Percentiles rank a stretch among this genome's conserved stretches.
Conservation (phyloP, 495 filamentous ascomycete genomes). For the Bacidia gigantensis region DNA sequence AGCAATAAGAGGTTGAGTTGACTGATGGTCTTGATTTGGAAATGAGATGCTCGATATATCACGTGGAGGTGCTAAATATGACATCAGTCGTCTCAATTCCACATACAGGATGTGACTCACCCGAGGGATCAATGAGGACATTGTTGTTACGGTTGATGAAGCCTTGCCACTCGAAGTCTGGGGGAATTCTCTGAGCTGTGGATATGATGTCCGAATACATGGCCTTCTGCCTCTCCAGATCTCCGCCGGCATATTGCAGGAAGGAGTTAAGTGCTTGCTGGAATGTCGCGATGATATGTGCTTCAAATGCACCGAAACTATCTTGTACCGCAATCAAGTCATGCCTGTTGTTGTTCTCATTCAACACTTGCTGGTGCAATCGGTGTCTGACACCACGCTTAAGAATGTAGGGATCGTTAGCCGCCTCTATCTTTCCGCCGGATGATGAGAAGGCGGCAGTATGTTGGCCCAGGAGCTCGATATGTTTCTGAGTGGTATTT, state of each 20-base stretch:
- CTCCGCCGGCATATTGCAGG: constrained; percentile 57
- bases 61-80: constrained; percentile 42
- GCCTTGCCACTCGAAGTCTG: constrained; percentile 85
- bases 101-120: not conserved
- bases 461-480: constrained; percentile 80
- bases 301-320: constrained; percentile 78
- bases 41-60: constrained; percentile 59
- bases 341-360: constrained; percentile 88
- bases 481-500: constrained; percentile 78
- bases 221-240: constrained; percentile 63
- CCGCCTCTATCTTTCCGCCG: constrained; percentile 48
- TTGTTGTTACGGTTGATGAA: constrained; percentile 57
- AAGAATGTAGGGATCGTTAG: constrained; percentile 79
- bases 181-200: constrained; percentile 62
- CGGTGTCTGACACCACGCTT: constrained; percentile 68
- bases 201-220: constrained; percentile 75
- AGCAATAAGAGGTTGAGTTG: constrained; percentile 73
- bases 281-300: constrained; percentile 68
- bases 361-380: constrained; percentile 77
- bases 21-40: constrained; percentile 71
- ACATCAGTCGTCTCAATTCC: not conserved
- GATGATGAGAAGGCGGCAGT: constrained; percentile 60
- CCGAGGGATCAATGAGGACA: constrained; percentile 64
- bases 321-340: constrained; percentile 81
- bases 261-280: constrained; percentile 72